Percentiles rank a stretch among this genome's conserved stretches.
These are phyloP conservation scores for Salix koriyanagi DNA, from an alignment of 345 rosid genomes.

Conservation along the genomic window DNA sequence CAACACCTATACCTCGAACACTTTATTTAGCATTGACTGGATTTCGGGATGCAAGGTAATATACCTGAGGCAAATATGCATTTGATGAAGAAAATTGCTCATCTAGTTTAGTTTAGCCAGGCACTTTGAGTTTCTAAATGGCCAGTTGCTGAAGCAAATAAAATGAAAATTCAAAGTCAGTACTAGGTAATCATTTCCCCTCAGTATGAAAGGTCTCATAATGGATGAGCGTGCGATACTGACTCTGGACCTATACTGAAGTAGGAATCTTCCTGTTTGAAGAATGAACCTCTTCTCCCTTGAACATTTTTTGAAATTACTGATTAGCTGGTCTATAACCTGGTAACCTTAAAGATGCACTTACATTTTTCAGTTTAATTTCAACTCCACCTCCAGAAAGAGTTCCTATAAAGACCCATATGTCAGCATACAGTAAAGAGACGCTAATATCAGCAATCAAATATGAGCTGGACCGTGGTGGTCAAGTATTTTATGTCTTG, in stretches of 20 bases:
- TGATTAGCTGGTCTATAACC: not conserved
- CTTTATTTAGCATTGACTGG: conserved; percentile 93
- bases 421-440: conserved; percentile 59
- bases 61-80: not conserved
- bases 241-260: not conserved
- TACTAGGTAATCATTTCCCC: not conserved
- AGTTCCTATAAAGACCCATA: conserved; percentile 89
- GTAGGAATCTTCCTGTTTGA: not conserved
- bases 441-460: conserved; percentile 66
- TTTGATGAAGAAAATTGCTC: not conserved
- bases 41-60: conserved; percentile 97
- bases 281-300: not conserved
- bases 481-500: conserved; percentile 92
- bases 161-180: not conserved
- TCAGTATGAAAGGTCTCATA: not conserved
- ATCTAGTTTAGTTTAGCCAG: conserved; percentile 6
- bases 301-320: not conserved
- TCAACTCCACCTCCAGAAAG: conserved; percentile 97
- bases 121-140: not conserved
- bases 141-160: not conserved
- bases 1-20: conserved; percentile 96
- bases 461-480: conserved; percentile 78
- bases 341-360: conserved; percentile 4
- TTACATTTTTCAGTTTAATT: conserved; percentile 58
- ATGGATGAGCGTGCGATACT: not conserved